These are phyloP conservation scores for Helenozyma baotianmanensis DNA, from an alignment of 805 yeast genomes.

Conservation along the genomic window DNA sequence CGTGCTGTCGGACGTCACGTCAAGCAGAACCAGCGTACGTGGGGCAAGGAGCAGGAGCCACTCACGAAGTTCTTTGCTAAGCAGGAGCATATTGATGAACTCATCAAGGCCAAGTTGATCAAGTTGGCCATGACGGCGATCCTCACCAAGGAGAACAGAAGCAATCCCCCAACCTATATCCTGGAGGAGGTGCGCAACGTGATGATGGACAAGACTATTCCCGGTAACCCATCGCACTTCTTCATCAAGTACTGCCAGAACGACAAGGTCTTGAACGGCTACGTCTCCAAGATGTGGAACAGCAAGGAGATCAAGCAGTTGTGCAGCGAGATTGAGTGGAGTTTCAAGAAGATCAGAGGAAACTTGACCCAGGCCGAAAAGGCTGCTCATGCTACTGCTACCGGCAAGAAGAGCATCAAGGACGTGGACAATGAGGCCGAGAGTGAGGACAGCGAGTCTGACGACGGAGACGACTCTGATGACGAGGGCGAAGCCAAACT, in stretches of 20 bases:
- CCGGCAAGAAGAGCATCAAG: conserved; percentile 19
- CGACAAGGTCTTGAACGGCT: conserved; percentile 38
- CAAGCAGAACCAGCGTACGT: conserved; percentile 14
- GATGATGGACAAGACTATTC: conserved; percentile 23
- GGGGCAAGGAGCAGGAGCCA: conserved; percentile 8
- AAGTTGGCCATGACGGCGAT: conserved; percentile 25
- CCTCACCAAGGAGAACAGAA: conserved; percentile 26
- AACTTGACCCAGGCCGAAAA: conserved; percentile 37
- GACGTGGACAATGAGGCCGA: conserved; percentile 13
- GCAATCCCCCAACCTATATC: conserved; percentile 33
- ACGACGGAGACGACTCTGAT: conserved; percentile 9
- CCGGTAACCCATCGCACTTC: conserved; percentile 45
- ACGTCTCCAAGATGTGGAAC: conserved; percentile 47
- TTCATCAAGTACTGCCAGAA: conserved; percentile 38
- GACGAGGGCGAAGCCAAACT: conserved; percentile 19
- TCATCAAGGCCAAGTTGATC: conserved; percentile 30
- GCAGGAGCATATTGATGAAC: conserved; percentile 16
- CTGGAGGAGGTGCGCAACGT: conserved; percentile 21
- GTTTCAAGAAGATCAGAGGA: conserved; percentile 45
- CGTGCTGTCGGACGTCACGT: conserved; percentile 29
- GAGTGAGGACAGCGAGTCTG: conserved; percentile 12
- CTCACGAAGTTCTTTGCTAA: conserved; percentile 20
- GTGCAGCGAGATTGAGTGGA: conserved; percentile 38
- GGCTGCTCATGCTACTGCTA: conserved; percentile 11
- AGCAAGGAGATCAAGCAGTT: conserved; percentile 33